Base-by-base conservation (phyloP, 305 asterid species). In the Caryopteris hybrid region DNA sequence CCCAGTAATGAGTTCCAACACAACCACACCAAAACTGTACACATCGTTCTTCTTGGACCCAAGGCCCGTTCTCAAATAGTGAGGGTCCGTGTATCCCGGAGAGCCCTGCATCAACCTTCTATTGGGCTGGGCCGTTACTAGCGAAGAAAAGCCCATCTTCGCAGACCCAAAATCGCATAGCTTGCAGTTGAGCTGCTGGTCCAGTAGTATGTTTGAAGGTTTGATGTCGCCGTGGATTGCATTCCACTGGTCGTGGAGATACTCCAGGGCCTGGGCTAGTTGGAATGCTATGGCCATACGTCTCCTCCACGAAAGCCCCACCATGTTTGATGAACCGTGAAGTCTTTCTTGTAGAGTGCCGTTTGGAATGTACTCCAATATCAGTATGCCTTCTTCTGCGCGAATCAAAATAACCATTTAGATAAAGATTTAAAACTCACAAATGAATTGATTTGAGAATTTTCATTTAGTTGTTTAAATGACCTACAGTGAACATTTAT, bases 91-190 rank as follows among this genome's bases (percentile, higher is more conserved):
- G 78, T 89, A 89, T 1, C 96, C 96, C 0, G 91, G 94, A 16
- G 96, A 89, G 17, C 94, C 96, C 18, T 81, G 46, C 72, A 89
- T 81, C 75, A 55, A 9, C 0, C 21, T 67, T n/a, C 70, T 66
- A 83, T 50, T 4, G 2, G 36, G 14, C 0, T 39, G 14, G 63
- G 50, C 12, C 25, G 3, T 14, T 10, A 63, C 58, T 5, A 56
- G 73, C 1, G 89, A 79, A 46, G 91, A 77, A 54, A 83, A 82
- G 14, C 89, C 90, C 84, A 82, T 76, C 67, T 76, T 88, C 0
- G 96, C 82, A 0, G 96, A 85, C 21, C 96, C 96, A 17, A 89
- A 85, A 72, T 89, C 96, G 66, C 96, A 89, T 41, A 89, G 85
- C 72, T 86, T 89, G 78, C 88, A 77, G 42, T 83, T 76, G 4